Percentiles rank a stretch among this genome's conserved stretches.
phyloP scores from a whole-genome alignment of 768 basidiomycete genomes.

The Rhizopogon roseolus region DNA sequence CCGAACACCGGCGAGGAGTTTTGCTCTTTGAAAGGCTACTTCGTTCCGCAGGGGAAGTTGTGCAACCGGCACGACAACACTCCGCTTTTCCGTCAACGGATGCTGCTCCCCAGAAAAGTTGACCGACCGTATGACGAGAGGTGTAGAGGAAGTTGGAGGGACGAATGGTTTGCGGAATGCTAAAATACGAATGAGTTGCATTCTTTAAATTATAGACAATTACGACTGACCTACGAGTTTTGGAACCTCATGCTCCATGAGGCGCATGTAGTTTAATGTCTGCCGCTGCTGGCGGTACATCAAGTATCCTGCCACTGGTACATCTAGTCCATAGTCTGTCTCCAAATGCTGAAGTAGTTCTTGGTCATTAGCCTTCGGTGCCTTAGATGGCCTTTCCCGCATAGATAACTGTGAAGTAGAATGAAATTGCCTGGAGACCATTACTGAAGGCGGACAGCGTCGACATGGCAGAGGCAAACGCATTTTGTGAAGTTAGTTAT shows the following conservation, averaged over 20 bases:
- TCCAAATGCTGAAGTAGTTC: conserved; percentile 31
- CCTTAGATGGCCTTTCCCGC: conserved; percentile 15
- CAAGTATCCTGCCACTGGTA: conserved; percentile 66
- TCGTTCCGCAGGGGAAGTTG: conserved; percentile 60
- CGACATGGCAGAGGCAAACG: conserved; percentile 15
- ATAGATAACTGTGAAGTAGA: conserved; percentile 14
- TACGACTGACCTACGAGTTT: conserved; percentile 69
- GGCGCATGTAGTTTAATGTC: conserved; percentile 69
- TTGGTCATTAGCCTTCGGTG: conserved; percentile 36
- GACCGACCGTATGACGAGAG: conserved; percentile 68
- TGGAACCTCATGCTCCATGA: conserved; percentile 88
- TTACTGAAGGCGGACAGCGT: conserved; percentile 5
- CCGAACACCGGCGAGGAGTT: conserved; percentile 82
- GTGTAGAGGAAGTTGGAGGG: conserved; percentile 53
- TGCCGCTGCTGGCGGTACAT: conserved; percentile 72
- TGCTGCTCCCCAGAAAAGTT: conserved; percentile 76
- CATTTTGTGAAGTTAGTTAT: conserved; percentile 11
- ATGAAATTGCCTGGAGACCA: conserved; percentile 18
- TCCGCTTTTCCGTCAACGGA: conserved; percentile 66
- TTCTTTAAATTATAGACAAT: not conserved
- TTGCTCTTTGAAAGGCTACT: conserved; percentile 76
- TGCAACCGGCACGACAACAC: conserved; percentile 70
- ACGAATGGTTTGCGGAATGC: conserved; percentile 80
- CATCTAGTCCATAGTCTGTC: conserved; percentile 44
- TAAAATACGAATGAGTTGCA: conserved; percentile 28